These are phyloP conservation scores for Stephania yunnanensis DNA, from an alignment of 164 flowering plant genomes.

Conservation along the genomic window DNA sequence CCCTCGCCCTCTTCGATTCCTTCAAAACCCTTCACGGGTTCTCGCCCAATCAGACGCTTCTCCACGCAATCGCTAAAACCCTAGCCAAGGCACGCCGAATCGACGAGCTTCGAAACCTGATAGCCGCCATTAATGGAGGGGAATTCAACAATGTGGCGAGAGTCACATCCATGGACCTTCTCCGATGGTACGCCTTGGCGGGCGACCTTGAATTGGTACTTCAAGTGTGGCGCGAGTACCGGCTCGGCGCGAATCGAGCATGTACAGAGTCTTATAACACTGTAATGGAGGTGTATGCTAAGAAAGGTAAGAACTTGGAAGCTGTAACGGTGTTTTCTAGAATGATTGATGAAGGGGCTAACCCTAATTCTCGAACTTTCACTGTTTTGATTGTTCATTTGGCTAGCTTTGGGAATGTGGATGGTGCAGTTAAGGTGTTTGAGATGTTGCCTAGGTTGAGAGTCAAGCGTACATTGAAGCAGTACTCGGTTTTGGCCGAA, in stretches of 20 bases:
- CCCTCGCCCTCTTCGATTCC: conserved; percentile 46
- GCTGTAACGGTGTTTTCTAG: conserved; percentile 47
- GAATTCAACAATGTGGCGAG: conserved; percentile 36
- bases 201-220: conserved; percentile 56
- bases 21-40: conserved; percentile 41
- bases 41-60: conserved; percentile 40
- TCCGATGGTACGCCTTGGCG: conserved; percentile 53
- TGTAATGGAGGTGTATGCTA: conserved; percentile 49
- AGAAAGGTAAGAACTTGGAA: conserved; percentile 40
- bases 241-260: conserved; percentile 21
- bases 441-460: conserved; percentile 61
- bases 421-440: conserved; percentile 60
- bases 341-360: conserved; percentile 60
- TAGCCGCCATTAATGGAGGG: conserved; percentile 46
- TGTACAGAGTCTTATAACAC: conserved; percentile 74
- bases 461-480: conserved; percentile 59
- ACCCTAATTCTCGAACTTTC: conserved; percentile 78
- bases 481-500: conserved; percentile 51
- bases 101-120: conserved; percentile 42
- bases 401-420: conserved; percentile 39
- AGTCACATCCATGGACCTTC: conserved; percentile 56
- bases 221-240: conserved; percentile 48
- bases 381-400: conserved; percentile 73
- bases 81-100: conserved; percentile 46
- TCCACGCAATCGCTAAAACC: conserved; percentile 56